Percentiles rank a stretch among this genome's conserved stretches.
phyloP scores from a whole-genome alignment of 495 filamentous ascomycete species.

The Podospora tetraspora region DNA sequence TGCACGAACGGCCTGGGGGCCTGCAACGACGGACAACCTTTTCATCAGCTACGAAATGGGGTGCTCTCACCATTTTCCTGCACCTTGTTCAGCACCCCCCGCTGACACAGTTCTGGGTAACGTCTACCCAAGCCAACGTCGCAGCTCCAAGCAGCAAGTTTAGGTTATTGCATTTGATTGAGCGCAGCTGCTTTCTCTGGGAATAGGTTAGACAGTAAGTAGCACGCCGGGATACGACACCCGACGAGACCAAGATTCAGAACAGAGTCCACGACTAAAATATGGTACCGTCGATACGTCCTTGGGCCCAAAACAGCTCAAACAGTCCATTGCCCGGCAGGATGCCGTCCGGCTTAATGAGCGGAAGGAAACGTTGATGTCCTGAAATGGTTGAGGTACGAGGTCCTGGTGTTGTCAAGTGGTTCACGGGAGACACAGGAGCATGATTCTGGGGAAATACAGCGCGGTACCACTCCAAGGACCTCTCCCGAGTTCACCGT shows the following conservation, averaged over 20 bases:
- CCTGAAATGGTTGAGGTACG: background rate
- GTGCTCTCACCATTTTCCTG: background rate
- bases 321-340: background rate
- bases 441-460: background rate
- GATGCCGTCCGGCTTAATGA: background rate
- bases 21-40: too few relatives aligned
- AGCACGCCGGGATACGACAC: background rate
- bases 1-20: too few relatives aligned
- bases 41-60: too few relatives aligned
- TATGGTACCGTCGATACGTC: background rate
- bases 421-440: background rate
- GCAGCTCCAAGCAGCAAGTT: background rate
- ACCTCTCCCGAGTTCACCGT: background rate
- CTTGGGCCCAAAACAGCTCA: background rate
- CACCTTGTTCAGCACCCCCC: background rate
- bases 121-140: background rate
- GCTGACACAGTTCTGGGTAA: too few relatives aligned
- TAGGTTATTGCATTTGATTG: slow-evolving; percentile 1
- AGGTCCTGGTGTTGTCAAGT: background rate
- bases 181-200: background rate
- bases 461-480: background rate
- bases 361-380: background rate
- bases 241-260: background rate
- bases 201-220: background rate
- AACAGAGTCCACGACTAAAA: background rate